Conservation (phyloP, 225 moss, liverwort and hornwort genomes). For the Straminergon stramineum region DNA sequence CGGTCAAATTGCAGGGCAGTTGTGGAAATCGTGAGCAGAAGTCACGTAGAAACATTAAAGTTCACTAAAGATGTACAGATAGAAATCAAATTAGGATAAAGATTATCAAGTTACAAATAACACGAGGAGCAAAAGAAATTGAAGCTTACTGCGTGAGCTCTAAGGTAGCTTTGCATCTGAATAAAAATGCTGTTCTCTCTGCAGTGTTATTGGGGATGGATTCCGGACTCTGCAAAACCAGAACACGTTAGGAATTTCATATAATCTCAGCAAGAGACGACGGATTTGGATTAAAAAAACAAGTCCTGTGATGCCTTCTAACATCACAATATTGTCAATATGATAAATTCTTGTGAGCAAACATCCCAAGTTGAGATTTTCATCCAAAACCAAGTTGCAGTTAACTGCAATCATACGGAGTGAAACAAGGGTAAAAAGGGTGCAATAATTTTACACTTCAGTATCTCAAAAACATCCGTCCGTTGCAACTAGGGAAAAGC, state of each 20-base stretch:
- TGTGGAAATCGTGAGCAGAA: background rate
- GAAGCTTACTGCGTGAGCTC: constrained; percentile 78
- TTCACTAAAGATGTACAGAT: background rate
- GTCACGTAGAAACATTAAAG: background rate
- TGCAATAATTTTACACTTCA: background rate
- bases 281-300: background rate
- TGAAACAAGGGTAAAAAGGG: too few species aligned
- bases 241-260: background rate
- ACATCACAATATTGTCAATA: background rate
- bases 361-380: background rate
- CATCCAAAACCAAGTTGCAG: background rate
- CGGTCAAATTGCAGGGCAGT: background rate
- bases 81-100: background rate
- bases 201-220: constrained; percentile 35
- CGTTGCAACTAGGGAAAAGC: too few species aligned
- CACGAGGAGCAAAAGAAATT: background rate
- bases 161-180: constrained; percentile 56
- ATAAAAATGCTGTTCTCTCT: constrained; percentile 31
- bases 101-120: background rate
- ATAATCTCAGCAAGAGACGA: background rate
- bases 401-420: background rate
- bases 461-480: background rate
- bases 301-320: background rate
- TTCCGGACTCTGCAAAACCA: constrained; percentile 30
- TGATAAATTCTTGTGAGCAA: background rate